Base-by-base conservation (phyloP, 1,139 yeast species). In the Casaregolazyma suthepensis region DNA sequence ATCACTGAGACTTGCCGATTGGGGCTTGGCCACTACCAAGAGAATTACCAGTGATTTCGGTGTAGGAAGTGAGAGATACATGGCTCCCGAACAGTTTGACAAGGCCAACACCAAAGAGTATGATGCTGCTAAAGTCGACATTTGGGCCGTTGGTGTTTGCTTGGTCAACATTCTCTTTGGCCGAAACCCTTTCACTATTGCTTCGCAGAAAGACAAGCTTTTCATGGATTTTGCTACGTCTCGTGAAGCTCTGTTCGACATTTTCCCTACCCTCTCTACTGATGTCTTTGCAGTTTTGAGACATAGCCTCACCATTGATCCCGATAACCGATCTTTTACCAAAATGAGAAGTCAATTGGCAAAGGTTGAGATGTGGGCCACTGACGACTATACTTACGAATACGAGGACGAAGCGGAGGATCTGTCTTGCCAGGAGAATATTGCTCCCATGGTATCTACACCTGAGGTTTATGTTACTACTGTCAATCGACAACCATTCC, bases 81-180 rank as follows among this genome's bases (percentile, higher is more conserved):
- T 93, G 99, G 96, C 98, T 0, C 99, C 99, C 0, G 99, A 93
- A 67, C 74, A 91, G 55, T 77, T 78, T 59, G 76, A 71, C 59
- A 70, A 71, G 54, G 69, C 74, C 23, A 77, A 80, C 52, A 74
- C 81, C 50, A 80, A 79, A 45, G 75, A 77, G 47, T 93, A 93
- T 69, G 89, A 87, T 64, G 93, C 97, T 18, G 82, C 86, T 23
- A 87, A 87, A 69, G 87, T 87, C 51, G 99, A 93, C 71, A 76
- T 91, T 55, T 93, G 99, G 99, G 85, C 97, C 1, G 73, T 88
- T 57, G 99, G 98, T 20, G 84, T 91, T 60, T 87, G 90, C 55
- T 75, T 93, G 57, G 74, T 93, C 63, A 91, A 94, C 61, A 76
- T 89, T 56, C 86, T 93, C 31, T 93, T 91, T 73, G 95, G 88